Percentiles rank a stretch among this genome's conserved stretches.
Evolutionary conservation across 345 rosid species (phyloP).

Genomic region (Pugionium cornutum): DNA sequence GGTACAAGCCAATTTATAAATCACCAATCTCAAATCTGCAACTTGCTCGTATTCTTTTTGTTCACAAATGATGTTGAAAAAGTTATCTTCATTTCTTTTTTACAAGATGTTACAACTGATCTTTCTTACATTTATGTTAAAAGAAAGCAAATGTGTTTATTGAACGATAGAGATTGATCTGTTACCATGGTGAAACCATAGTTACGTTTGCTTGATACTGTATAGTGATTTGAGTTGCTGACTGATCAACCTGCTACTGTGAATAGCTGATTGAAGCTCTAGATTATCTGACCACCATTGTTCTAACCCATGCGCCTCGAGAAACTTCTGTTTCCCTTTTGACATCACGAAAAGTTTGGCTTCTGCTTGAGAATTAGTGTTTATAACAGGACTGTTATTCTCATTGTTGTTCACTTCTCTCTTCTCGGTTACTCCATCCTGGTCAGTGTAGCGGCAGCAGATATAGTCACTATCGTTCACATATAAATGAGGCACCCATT

Average conservation of each 20-base stretch:
- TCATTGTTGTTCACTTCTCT: constrained; percentile 42
- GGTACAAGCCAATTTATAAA: constrained; percentile 17
- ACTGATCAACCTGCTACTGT: constrained; percentile 75
- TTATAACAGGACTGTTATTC: constrained; percentile 40
- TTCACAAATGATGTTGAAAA: too few relatives aligned
- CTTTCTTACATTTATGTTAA: constrained; percentile 25
- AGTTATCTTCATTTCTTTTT: too few relatives aligned
- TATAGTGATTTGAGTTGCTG: constrained; percentile 86
- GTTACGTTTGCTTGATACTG: constrained; percentile 37
- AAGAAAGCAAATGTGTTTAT: constrained; percentile 15
- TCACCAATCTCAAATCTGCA: constrained; percentile 9
- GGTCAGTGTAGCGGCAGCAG: constrained; percentile 73
- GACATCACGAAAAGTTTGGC: constrained; percentile 91
- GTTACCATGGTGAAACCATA: background rate
- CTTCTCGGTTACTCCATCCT: constrained; percentile 46
- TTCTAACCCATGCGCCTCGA: constrained; percentile 92
- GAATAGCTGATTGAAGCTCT: constrained; percentile 67
- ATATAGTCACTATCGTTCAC: constrained; percentile 91
- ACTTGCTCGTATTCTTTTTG: too few relatives aligned
- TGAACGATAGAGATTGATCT: constrained; percentile 1
- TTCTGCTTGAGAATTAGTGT: constrained; percentile 48
- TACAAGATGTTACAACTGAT: constrained; percentile 7
- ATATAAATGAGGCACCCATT: constrained; percentile 90
- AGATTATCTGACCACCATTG: constrained; percentile 98
- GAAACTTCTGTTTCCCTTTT: constrained; percentile 90